Percentiles rank a stretch among this genome's conserved stretches.
phyloP scores from a whole-genome alignment of 116 monocot genomes.

The Zostera marina region DNA sequence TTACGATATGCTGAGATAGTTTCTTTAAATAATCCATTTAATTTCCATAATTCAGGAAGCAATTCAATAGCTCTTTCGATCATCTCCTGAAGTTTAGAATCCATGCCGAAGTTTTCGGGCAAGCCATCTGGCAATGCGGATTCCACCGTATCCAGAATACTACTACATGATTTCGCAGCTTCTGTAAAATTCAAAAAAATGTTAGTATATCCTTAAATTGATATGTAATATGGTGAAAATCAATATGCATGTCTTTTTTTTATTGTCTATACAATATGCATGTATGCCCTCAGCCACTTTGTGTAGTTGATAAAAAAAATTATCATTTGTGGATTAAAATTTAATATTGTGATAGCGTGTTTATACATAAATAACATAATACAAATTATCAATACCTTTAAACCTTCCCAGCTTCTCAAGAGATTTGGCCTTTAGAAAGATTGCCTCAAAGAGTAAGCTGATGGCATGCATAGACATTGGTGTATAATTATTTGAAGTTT shows the following conservation, averaged over 20 bases:
- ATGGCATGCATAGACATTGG: conserved; percentile 74
- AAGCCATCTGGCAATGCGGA: conserved; percentile 60
- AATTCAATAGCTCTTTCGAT: conserved; percentile 59
- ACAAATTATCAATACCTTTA: conserved; percentile 39
- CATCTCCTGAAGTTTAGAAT: conserved; percentile 70
- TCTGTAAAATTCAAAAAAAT: conserved; percentile 36
- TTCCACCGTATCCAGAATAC: conserved; percentile 64
- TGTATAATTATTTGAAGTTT: conserved; percentile 12
- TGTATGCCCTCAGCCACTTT: too few species aligned
- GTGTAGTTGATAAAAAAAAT: too few species aligned
- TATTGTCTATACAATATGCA: too few species aligned
- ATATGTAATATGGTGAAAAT: neutral
- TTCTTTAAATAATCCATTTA: conserved; percentile 41
- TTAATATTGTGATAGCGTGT: neutral
- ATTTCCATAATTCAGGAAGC: conserved; percentile 83
- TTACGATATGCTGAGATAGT: conserved; percentile 54
- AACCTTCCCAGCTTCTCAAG: conserved; percentile 70
- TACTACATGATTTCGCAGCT: conserved; percentile 62
- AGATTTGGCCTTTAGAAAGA: conserved; percentile 79
- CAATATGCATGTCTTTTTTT: neutral
- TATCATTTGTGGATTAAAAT: neutral
- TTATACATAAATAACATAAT: neutral
- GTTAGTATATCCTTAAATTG: neutral
- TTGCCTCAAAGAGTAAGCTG: conserved; percentile 69
- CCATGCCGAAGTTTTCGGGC: conserved; percentile 33